Percentiles rank a stretch among this genome's conserved stretches.
These are phyloP conservation scores for Bifiguratus adelaidae DNA, from an alignment of 192 early-diverging fungal species.

Conservation along the genomic window DNA sequence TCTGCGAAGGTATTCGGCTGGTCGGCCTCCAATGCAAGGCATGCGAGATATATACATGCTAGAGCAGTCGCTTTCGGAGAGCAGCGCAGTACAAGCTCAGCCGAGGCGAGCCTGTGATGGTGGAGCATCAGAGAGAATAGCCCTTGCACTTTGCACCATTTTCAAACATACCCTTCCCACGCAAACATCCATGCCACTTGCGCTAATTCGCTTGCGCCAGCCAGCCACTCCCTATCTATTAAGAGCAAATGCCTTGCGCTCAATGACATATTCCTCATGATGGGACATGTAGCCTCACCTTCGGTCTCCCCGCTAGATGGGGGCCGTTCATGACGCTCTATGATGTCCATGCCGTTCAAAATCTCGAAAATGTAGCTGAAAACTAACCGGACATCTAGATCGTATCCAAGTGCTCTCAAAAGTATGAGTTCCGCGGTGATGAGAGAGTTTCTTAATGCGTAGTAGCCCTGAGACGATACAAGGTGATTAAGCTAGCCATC, in stretches of 20 bases:
- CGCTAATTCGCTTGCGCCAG: neutral
- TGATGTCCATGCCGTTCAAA: slow-evolving; percentile 32
- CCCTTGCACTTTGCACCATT: slow-evolving; percentile 5
- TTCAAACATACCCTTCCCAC: neutral
- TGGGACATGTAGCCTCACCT: neutral
- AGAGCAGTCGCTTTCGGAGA: slow-evolving; percentile 11
- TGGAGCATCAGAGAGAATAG: neutral
- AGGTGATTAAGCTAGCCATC: neutral
- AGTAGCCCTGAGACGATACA: slow-evolving; percentile 19
- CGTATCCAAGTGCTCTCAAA: slow-evolving; percentile 32
- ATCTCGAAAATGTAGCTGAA: slow-evolving; percentile 38
- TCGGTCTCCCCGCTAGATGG: neutral
- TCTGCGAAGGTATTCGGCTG: slow-evolving; percentile 13
- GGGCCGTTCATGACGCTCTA: slow-evolving; percentile 5
- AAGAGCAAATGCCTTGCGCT: slow-evolving; percentile 9
- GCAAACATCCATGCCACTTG: neutral
- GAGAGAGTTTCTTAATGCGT: slow-evolving; percentile 30
- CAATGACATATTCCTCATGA: slow-evolving; percentile 10
- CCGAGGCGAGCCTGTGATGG: slow-evolving; percentile 8
- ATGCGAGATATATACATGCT: slow-evolving; percentile 18
- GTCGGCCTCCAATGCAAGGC: slow-evolving; percentile 7
- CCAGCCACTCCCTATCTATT: too few relatives aligned
- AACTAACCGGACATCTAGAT: slow-evolving; percentile 34
- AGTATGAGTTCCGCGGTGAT: slow-evolving; percentile 37
- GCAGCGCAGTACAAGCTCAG: slow-evolving; percentile 12